Conservation (phyloP, 2,329 filamentous ascomycete genomes). For the Lachnellula occidentalis region DNA sequence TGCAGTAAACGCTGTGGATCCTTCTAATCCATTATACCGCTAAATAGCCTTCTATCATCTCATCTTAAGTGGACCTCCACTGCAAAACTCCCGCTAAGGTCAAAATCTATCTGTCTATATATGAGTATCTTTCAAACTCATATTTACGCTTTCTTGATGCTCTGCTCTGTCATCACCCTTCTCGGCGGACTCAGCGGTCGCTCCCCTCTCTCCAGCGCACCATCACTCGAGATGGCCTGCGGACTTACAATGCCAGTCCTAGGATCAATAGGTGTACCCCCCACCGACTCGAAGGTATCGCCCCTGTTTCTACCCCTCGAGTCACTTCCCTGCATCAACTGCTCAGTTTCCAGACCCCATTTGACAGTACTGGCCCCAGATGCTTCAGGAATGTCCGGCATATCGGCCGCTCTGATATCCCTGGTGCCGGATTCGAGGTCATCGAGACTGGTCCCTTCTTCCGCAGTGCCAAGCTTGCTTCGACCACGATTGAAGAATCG, state of each 20-base stretch:
- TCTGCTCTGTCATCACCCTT: constrained; percentile 15
- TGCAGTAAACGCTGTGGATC: too few relatives aligned
- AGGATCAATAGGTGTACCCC: constrained; percentile 24
- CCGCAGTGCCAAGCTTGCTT: constrained; percentile 24
- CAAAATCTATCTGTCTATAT: neutral
- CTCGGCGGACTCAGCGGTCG: constrained; percentile 13
- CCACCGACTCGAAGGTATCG: neutral
- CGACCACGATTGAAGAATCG: constrained; percentile 53
- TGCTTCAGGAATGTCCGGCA: constrained; percentile 40
- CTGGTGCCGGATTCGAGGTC: constrained; percentile 28
- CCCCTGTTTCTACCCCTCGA: neutral
- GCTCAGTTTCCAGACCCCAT: constrained; percentile 4
- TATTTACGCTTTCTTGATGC: neutral
- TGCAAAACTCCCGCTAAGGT: constrained; percentile 2
- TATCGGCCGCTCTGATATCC: constrained; percentile 27
- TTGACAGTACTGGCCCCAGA: constrained; percentile 12
- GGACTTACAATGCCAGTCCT: constrained; percentile 29
- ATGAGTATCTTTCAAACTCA: neutral
- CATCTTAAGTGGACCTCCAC: neutral
- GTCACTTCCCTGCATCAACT: constrained; percentile 3
- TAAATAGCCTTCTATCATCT: neutral
- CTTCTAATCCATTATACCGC: too few relatives aligned
- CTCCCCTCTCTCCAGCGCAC: constrained; percentile 20
- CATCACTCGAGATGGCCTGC: constrained; percentile 27
- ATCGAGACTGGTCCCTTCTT: constrained; percentile 23